Evolutionary conservation across 352 stramenopile genomes (phyloP).

Genomic region (Phytopythium ostracodes): DNA sequence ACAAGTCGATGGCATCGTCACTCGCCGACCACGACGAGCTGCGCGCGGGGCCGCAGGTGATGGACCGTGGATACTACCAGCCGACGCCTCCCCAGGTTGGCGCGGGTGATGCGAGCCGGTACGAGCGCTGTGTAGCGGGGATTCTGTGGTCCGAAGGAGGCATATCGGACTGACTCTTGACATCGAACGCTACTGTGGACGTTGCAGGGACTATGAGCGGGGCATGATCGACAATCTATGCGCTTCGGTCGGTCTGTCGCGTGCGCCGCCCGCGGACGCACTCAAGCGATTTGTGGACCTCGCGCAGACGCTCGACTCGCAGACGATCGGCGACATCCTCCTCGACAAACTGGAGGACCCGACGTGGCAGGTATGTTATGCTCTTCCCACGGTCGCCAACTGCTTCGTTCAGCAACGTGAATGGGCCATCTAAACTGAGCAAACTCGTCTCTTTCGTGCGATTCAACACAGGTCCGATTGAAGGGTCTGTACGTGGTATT

Average conservation of each 20-base stretch:
- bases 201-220: conserved; percentile 72
- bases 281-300: conserved; percentile 85
- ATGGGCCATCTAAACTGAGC: too few species aligned
- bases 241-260: conserved; percentile 65
- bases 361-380: conserved; percentile 66
- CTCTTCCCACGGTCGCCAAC: too few species aligned
- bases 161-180: background rate
- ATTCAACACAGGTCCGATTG: too few species aligned
- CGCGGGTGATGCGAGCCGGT: conserved; percentile 74
- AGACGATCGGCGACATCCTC: conserved; percentile 83
- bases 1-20: conserved; percentile 88
- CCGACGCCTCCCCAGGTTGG: conserved; percentile 56
- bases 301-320: conserved; percentile 78
- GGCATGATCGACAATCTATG: conserved; percentile 84
- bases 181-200: conserved; percentile 5
- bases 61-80: conserved; percentile 77
- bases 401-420: too few species aligned
- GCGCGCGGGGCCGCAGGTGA: conserved; percentile 49
- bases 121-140: conserved; percentile 5
- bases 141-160: conserved; percentile 5
- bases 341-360: conserved; percentile 85
- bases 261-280: conserved; percentile 67
- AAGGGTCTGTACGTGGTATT: conserved; percentile 83
- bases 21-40: conserved; percentile 84
- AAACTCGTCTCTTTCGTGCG: too few species aligned